Evolutionary conservation across 306 rosid species (phyloP).

Genomic region (Neltuma alba): DNA sequence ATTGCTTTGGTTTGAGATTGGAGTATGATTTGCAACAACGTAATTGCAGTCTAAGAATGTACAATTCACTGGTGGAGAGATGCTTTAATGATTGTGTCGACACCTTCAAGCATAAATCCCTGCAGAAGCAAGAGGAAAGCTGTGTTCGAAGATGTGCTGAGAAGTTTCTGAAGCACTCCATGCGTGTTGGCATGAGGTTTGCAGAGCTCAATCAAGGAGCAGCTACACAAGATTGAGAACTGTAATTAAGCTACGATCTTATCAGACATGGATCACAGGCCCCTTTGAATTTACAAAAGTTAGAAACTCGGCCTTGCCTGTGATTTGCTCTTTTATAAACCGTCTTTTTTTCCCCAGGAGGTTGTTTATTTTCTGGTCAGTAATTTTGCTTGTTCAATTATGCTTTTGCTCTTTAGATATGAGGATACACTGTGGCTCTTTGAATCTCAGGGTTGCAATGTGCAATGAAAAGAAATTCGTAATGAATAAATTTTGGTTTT

Average conservation of each 20-base stretch:
- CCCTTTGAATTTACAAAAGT: not conserved
- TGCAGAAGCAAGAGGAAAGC: constrained; percentile 89
- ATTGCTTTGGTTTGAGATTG: constrained; percentile 4
- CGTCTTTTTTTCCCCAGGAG: constrained; percentile 8
- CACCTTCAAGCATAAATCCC: constrained; percentile 85
- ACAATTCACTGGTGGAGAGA: constrained; percentile 84
- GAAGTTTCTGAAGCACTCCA: constrained; percentile 89
- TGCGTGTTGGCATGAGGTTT: constrained; percentile 92
- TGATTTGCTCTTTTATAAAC: not conserved
- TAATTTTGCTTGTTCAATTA: not conserved
- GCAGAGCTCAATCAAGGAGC: constrained; percentile 98
- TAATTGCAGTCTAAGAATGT: constrained; percentile 78
- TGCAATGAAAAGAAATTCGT: not conserved
- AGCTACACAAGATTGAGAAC: constrained; percentile 75
- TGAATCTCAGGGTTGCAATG: constrained; percentile 16
- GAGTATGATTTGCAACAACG: constrained; percentile 8
- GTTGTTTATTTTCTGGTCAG: not conserved
- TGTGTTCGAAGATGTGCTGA: constrained; percentile 88
- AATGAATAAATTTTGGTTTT: constrained; percentile 32
- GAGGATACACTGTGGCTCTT: not conserved
- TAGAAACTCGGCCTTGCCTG: not conserved
- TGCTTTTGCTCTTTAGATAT: constrained; percentile 16
- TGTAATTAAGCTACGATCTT: not conserved
- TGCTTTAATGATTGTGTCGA: constrained; percentile 88
- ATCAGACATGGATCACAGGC: not conserved